Evolutionary conservation across 2,329 filamentous ascomycete genomes (phyloP).

Genomic region (Botrytis deweyae): DNA sequence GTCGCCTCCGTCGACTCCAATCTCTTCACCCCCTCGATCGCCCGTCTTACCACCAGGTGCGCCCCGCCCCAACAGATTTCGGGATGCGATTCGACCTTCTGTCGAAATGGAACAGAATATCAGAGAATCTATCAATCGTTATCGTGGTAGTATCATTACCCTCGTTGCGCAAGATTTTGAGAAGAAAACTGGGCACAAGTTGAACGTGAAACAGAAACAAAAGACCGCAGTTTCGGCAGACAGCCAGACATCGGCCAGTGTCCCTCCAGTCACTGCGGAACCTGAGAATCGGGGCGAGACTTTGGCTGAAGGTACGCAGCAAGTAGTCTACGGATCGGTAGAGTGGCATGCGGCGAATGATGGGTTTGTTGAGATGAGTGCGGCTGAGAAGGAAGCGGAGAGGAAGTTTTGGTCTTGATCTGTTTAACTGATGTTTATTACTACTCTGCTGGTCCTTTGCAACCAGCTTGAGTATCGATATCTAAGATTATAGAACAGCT

Average conservation of each 20-base stretch:
- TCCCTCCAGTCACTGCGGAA: too few species aligned
- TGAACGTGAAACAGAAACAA: neutral
- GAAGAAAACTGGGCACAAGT: neutral
- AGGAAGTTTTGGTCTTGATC: neutral
- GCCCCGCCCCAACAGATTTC: neutral
- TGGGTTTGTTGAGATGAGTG: neutral
- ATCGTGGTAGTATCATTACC: neutral
- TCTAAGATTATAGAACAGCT: neutral
- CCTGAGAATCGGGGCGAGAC: too few species aligned
- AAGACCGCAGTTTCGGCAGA: neutral
- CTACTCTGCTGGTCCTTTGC: neutral
- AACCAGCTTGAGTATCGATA: neutral
- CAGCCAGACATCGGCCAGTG: neutral
- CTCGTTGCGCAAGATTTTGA: neutral
- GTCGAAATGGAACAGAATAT: neutral
- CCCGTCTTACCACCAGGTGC: neutral
- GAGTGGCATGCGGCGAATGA: neutral
- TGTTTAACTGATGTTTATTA: neutral
- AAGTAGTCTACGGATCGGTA: neutral
- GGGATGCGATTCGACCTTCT: neutral
- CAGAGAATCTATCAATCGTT: neutral
- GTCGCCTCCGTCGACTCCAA: neutral
- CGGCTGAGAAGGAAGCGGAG: neutral
- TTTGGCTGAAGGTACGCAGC: fast-evolving
- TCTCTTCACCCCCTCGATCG: neutral